Evolutionary conservation across 192 early-diverging fungal genomes (phyloP).

Genomic region (Gorgonomyces haynaldii): DNA sequence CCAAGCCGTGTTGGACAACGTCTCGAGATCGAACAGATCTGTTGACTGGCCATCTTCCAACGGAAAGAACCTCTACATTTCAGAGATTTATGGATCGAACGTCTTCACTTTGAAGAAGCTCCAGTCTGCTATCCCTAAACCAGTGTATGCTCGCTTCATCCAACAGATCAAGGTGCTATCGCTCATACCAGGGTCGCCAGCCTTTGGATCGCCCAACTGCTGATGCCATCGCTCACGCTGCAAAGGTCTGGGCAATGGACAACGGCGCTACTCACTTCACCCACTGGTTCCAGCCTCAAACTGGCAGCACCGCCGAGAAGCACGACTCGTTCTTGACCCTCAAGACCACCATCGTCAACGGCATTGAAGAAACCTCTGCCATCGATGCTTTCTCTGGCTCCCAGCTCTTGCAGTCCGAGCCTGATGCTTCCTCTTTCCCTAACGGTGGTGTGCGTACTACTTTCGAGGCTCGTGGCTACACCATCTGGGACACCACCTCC

Average conservation of each 20-base stretch:
- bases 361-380: conserved; percentile 73
- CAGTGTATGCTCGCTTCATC: conserved; percentile 81
- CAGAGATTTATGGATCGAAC: conserved; percentile 86
- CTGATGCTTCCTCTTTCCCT: conserved; percentile 98
- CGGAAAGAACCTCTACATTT: conserved; percentile 55
- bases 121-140: conserved; percentile 85
- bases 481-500: conserved; percentile 95
- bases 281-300: conserved; percentile 99
- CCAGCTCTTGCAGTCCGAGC: conserved; percentile 96
- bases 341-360: conserved; percentile 65
- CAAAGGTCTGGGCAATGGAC: conserved; percentile 95
- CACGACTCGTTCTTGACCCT: conserved; percentile 96
- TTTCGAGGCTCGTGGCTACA: conserved; percentile 99
- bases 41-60: conserved; percentile 70
- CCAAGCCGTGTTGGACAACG: conserved; percentile 47
- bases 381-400: conserved; percentile 96
- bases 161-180: conserved; percentile 67
- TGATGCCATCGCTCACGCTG: conserved; percentile 98
- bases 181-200: conserved; percentile 57
- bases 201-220: conserved; percentile 85
- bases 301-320: conserved; percentile 96
- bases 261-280: conserved; percentile 96
- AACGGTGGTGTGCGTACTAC: conserved; percentile 95
- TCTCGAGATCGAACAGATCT: conserved; percentile 54
- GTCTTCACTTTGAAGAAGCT: conserved; percentile 91